A percentile compares a stretch with the other conserved stretches of the same genome.
Evolutionary conservation across 1,284 basidiomycete genomes (phyloP).

Genomic region (Rhodotorula glutinis): DNA sequence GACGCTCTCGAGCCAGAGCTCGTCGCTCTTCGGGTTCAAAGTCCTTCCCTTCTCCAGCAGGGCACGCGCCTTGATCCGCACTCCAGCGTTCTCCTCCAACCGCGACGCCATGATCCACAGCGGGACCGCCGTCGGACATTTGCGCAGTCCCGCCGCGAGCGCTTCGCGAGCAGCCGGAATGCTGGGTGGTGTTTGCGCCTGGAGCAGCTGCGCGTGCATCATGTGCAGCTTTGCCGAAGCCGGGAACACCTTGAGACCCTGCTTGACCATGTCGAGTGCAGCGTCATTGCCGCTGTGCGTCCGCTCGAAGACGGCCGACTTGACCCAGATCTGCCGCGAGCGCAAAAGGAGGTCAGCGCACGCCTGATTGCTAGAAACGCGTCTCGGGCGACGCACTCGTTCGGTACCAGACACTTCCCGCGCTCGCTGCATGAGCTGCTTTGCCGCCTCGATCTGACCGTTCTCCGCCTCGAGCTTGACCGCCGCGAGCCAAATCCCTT

Average conservation of each 20-base stretch:
- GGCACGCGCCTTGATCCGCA: slow-evolving; percentile 88
- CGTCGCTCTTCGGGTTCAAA: slow-evolving; percentile 76
- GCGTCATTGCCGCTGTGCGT: slow-evolving; percentile 73
- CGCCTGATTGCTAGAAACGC: too few relatives aligned
- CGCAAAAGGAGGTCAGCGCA: fast-evolving
- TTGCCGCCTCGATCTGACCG: slow-evolving; percentile 77
- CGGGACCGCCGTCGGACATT: slow-evolving; percentile 73
- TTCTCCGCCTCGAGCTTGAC: slow-evolving; percentile 95
- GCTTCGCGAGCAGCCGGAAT: slow-evolving; percentile 64
- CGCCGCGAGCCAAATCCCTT: slow-evolving; percentile 94
- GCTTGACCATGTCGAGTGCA: slow-evolving; percentile 70
- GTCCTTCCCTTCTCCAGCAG: slow-evolving; percentile 85
- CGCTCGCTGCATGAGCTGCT: slow-evolving; percentile 80
- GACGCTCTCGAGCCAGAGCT: slow-evolving; percentile 86
- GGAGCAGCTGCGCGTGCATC: slow-evolving; percentile 84
- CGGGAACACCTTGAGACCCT: slow-evolving; percentile 76
- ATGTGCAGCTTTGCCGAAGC: slow-evolving; percentile 88
- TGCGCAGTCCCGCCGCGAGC: slow-evolving; percentile 74
- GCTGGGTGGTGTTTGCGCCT: slow-evolving; percentile 37
- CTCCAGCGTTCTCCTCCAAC: slow-evolving; percentile 80
- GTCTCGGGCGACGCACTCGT: slow-evolving; percentile 59
- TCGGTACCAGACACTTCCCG: slow-evolving; percentile 85
- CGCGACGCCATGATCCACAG: slow-evolving; percentile 85
- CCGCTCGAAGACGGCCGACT: slow-evolving; percentile 89
- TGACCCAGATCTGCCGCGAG: slow-evolving; percentile 90